Conservation (phyloP, 108 stramenopile species). For the Skeletonema potamos region DNA sequence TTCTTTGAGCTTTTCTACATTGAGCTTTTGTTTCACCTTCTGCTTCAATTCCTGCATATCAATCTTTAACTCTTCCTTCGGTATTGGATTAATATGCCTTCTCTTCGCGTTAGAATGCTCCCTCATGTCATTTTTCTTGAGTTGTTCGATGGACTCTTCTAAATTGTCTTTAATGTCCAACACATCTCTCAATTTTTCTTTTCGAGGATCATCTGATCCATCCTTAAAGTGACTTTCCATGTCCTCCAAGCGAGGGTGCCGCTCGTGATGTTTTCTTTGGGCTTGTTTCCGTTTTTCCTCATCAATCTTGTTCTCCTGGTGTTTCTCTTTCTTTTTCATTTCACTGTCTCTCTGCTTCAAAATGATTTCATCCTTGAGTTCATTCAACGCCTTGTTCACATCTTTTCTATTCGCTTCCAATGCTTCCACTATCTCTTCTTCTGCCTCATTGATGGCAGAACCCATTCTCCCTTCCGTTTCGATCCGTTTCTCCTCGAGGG, state of each 20-base stretch:
- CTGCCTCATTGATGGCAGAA: constrained; percentile 22
- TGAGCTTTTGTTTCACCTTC: constrained; percentile 8
- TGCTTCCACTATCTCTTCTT: constrained; percentile 27
- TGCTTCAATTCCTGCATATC: constrained; percentile 28
- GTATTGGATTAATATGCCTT: background rate
- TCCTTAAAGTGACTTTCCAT: constrained; percentile 10
- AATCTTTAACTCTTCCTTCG: constrained; percentile 6
- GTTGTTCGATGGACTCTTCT: constrained; percentile 7
- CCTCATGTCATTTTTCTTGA: background rate
- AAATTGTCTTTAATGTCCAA: constrained; percentile 15
- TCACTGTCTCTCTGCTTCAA: constrained; percentile 6
- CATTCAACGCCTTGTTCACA: constrained; percentile 34
- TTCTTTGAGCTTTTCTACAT: background rate
- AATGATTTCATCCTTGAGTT: constrained; percentile 31
- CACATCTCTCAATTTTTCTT: constrained; percentile 6
- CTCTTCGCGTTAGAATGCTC: constrained; percentile 5
- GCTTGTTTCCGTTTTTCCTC: background rate
- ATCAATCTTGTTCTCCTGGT: background rate
- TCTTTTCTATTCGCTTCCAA: constrained; percentile 13
- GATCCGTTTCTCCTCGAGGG: constrained; percentile 34
- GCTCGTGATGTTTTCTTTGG: constrained; percentile 3
- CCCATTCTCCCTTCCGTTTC: constrained; percentile 16
- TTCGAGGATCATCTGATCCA: background rate
- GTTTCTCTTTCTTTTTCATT: background rate
- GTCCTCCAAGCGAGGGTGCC: constrained; percentile 1